Evolutionary conservation across 2,329 filamentous ascomycete species (phyloP).

Genomic region (Epichloe baconii): DNA sequence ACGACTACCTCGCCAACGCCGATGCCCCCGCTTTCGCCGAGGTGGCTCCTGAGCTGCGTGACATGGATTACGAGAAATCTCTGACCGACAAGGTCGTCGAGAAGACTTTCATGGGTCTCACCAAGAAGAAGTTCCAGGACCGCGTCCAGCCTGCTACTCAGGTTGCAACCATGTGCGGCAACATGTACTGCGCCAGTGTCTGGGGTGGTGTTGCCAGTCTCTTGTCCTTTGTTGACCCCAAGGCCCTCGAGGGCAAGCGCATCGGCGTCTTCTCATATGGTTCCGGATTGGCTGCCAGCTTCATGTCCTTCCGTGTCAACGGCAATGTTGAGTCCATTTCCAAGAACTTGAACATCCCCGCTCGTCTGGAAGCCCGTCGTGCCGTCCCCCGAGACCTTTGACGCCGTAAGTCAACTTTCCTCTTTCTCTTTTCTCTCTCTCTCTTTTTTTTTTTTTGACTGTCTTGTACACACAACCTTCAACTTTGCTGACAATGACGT

Average conservation of each 20-base stretch:
- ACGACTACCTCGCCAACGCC: slow-evolving; percentile 66
- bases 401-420: slow-evolving; percentile 36
- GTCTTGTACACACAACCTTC: neutral
- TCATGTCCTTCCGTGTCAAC: slow-evolving; percentile 59
- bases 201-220: slow-evolving; percentile 65
- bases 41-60: slow-evolving; percentile 61
- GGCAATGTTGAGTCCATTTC: slow-evolving; percentile 56
- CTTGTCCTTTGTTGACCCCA: slow-evolving; percentile 49
- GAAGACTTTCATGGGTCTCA: slow-evolving; percentile 74
- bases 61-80: slow-evolving; percentile 68
- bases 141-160: slow-evolving; percentile 61
- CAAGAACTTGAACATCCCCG: slow-evolving; percentile 56
- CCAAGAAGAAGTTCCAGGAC: slow-evolving; percentile 75
- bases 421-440: neutral
- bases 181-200: slow-evolving; percentile 59
- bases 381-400: slow-evolving; percentile 61
- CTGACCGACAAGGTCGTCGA: slow-evolving; percentile 70
- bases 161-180: slow-evolving; percentile 63
- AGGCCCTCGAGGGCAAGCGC: slow-evolving; percentile 55
- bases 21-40: slow-evolving; percentile 56
- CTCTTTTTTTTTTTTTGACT: neutral
- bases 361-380: slow-evolving; percentile 51
- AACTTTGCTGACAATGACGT: slow-evolving; percentile 7
- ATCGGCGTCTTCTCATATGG: slow-evolving; percentile 70
- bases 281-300: slow-evolving; percentile 59